Evolutionary conservation across 2,329 filamentous ascomycete species (phyloP), one percentile per base, ranked within the genome.

Genomic region (Diplodia intermedia): DNA sequence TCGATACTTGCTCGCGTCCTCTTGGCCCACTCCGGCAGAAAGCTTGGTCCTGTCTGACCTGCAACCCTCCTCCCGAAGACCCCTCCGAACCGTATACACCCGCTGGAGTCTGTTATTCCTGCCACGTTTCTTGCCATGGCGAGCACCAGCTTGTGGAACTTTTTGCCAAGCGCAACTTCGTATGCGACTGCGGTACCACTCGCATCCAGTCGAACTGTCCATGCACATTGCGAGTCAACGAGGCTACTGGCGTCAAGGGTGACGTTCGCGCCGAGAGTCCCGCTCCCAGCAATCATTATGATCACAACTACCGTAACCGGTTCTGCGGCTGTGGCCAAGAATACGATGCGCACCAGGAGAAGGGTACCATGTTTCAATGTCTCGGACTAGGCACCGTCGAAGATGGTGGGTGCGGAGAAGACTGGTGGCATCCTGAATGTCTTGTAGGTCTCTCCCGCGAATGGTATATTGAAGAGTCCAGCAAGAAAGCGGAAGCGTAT

Each of bases 361-460:
- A 94, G 73, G 94, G 94, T 0, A 98, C 94, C 49, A 99, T 99
- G 95, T 99, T 96, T 73, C 95, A 99, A 79, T 99, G 95, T 76
- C 79, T 98, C 2, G 94, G 94, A 0, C 82, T 98, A 0, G 93
- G 93, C 0, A 90, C 88, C 0, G 85, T 87, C 14, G 91, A 94
- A 72, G 89, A 90, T 1, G 94, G 94, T 18, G 94, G 94, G 4
- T 98, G 94, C 79, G 94, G 94, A 14, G 94, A 98, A 81, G 94
- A 98, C 76, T 98, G 94, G 94, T 98, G 93, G 86, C 94, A 98
- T 81, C 93, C 94, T 0, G 93, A 95, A 70, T 98, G 94, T 76
- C 82, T 98, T 8, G 88, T 97, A 60, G 94, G 94, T 6, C 81
- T 96, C 72, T 89, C 90, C 0, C 87, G 92, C 12, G 86, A 88